Percentiles rank a stretch among this genome's conserved stretches.
phyloP scores from a whole-genome alignment of 2,329 filamentous ascomycete species.

The Phaeosphaeria sp. region DNA sequence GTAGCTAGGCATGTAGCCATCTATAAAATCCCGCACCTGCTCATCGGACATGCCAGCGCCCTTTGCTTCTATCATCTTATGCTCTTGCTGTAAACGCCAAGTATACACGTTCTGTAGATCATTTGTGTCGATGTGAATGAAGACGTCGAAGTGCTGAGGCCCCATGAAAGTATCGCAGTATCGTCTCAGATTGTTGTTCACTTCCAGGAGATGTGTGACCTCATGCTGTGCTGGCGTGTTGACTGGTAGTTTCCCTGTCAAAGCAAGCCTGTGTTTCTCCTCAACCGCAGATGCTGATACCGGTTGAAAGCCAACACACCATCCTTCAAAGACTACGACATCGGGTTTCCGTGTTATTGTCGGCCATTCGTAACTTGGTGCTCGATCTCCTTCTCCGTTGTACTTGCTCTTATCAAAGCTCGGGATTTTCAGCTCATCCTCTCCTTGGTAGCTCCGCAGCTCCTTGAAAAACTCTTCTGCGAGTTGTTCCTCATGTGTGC shows the following conservation, averaged over 20 bases:
- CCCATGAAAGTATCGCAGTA: constrained; percentile 58
- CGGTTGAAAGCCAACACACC: constrained; percentile 84
- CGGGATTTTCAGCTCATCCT: constrained; percentile 66
- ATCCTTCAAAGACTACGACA: constrained; percentile 85
- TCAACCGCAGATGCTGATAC: constrained; percentile 62
- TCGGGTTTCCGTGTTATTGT: constrained; percentile 62
- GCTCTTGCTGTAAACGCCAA: constrained; percentile 85
- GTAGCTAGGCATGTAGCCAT: constrained; percentile 65
- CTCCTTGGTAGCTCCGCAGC: constrained; percentile 55
- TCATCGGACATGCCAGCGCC: constrained; percentile 84
- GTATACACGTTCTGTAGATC: constrained; percentile 78
- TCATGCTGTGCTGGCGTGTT: constrained; percentile 61
- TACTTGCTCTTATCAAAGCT: constrained; percentile 85
- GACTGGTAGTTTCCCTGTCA: constrained; percentile 52
- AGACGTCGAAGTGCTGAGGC: constrained; percentile 58
- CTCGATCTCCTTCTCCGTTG: constrained; percentile 77
- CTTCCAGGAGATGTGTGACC: constrained; percentile 62
- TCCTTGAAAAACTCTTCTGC: constrained; percentile 68
- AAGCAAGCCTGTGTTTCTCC: constrained; percentile 61
- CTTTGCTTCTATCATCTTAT: constrained; percentile 67
- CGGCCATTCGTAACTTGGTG: constrained; percentile 67
- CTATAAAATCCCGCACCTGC: constrained; percentile 77
- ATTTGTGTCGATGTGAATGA: constrained; percentile 75
- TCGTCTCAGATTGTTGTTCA: constrained; percentile 64
- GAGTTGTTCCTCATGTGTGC: constrained; percentile 78